phyloP scores from a whole-genome alignment of 352 stramenopile genomes.

The Globisporangium sylvaticum region DNA sequence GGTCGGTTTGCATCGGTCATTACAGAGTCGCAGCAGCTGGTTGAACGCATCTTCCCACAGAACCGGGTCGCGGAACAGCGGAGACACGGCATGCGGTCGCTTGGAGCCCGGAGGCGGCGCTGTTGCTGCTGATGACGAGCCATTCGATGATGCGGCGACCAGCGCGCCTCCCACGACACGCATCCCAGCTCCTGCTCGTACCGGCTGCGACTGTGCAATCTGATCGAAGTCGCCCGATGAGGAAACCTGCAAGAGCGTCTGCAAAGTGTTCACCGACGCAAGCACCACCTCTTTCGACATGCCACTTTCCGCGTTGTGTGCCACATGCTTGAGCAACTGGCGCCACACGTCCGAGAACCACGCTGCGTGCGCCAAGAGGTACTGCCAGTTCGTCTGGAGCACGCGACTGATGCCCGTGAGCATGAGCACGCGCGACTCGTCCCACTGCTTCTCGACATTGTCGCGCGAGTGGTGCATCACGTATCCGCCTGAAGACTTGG shows the following conservation, averaged over 20 bases:
- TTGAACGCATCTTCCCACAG: conserved; percentile 72
- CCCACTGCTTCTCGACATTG: conserved; percentile 95
- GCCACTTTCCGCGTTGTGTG: conserved; percentile 39
- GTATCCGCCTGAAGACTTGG: conserved; percentile 24
- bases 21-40: conserved; percentile 53
- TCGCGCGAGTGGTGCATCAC: conserved; percentile 96
- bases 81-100: conserved; percentile 12
- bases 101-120: conserved; percentile 13
- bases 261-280: conserved; percentile 65
- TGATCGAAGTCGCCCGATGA: conserved; percentile 70
- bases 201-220: conserved; percentile 61
- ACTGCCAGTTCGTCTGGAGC: conserved; percentile 82
- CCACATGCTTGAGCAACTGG: conserved; percentile 57
- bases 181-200: conserved; percentile 86
- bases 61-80: conserved; percentile 35
- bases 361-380: conserved; percentile 46
- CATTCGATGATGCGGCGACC: conserved; percentile 25
- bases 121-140: not conserved
- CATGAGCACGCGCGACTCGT: conserved; percentile 93
- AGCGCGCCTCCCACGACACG: conserved; percentile 86
- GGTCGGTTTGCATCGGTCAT: conserved; percentile 29
- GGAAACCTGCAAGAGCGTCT: conserved; percentile 80
- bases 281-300: conserved; percentile 81
- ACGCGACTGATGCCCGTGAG: conserved; percentile 93
- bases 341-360: conserved; percentile 71